phyloP scores from a whole-genome alignment of 352 stramenopile genomes.

The Globisporangium heterothallicum region DNA sequence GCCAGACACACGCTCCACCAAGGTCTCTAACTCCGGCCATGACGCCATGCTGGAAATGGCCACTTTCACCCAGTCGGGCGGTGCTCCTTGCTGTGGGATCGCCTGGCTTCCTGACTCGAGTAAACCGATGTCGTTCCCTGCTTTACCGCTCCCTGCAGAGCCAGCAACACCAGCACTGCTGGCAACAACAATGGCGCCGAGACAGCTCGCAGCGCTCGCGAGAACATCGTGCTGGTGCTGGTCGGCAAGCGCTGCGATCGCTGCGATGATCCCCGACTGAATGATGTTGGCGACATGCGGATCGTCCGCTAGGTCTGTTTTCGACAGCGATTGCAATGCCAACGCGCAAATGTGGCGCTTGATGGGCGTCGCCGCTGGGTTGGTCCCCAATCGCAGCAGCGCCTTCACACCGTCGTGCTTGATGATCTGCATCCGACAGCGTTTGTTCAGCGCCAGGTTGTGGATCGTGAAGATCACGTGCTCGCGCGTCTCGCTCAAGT shows the following conservation, averaged over 20 bases:
- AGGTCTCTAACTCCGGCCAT: slow-evolving; percentile 43
- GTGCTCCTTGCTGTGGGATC: slow-evolving; percentile 40
- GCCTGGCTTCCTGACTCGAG: slow-evolving; percentile 19
- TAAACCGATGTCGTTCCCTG: slow-evolving; percentile 19
- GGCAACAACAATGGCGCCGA: slow-evolving; percentile 12
- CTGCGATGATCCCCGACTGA: slow-evolving; percentile 63
- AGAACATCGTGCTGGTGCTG: slow-evolving; percentile 55
- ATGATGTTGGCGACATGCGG: slow-evolving; percentile 54
- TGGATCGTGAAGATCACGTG: slow-evolving; percentile 62
- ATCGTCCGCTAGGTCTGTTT: slow-evolving; percentile 32
- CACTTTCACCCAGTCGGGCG: slow-evolving; percentile 55
- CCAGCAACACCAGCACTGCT: slow-evolving; percentile 1
- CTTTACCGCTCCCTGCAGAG: slow-evolving; percentile 7
- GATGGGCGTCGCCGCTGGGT: slow-evolving; percentile 23
- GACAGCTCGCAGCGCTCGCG: slow-evolving; percentile 22
- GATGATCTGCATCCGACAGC: slow-evolving; percentile 60
- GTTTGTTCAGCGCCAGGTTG: slow-evolving; percentile 52
- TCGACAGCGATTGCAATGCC: slow-evolving; percentile 53
- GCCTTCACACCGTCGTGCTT: slow-evolving; percentile 77
- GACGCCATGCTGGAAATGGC: slow-evolving; percentile 36
- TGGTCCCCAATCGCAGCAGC: slow-evolving; percentile 46
- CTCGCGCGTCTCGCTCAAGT: slow-evolving; percentile 43
- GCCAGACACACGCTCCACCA: slow-evolving; percentile 1
- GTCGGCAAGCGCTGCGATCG: slow-evolving; percentile 55
- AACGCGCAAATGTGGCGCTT: slow-evolving; percentile 66